These are phyloP conservation scores for Elsinoe batatas DNA, from an alignment of 2,329 filamentous ascomycete species.

Conservation along the genomic window DNA sequence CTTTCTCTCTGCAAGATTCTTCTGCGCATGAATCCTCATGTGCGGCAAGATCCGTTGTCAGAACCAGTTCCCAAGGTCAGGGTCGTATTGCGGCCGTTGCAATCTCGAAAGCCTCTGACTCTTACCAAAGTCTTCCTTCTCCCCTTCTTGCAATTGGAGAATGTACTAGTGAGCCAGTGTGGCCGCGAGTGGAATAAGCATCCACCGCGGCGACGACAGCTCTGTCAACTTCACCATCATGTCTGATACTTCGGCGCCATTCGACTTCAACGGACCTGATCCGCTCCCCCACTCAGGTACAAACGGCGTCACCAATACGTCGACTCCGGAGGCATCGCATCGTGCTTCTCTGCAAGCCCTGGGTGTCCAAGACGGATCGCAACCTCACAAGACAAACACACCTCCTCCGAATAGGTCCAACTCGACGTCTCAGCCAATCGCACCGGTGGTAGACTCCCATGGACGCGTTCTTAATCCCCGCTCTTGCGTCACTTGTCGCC, in stretches of 20 bases:
- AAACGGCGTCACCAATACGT: not conserved
- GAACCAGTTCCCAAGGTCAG: slow-evolving; percentile 2
- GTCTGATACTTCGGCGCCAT: not conserved
- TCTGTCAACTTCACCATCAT: not conserved
- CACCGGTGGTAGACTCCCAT: slow-evolving; percentile 22
- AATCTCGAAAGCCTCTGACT: slow-evolving; percentile 3
- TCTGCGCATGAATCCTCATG: not conserved
- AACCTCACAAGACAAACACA: not conserved
- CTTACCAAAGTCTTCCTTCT: not conserved
- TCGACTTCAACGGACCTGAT: slow-evolving; percentile 12
- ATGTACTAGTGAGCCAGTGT: not conserved
- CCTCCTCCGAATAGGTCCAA: slow-evolving; percentile 1
- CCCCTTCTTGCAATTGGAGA: not conserved
- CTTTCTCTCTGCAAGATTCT: not conserved
- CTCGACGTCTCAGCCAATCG: not conserved
- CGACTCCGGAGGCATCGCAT: not conserved
- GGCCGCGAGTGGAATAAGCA: slow-evolving; percentile 1
- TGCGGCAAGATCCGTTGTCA: not conserved
- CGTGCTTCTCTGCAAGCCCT: slow-evolving; percentile 1
- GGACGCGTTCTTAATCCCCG: slow-evolving; percentile 29
- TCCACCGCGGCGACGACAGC: slow-evolving; percentile 9
- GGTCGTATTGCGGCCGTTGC: not conserved
- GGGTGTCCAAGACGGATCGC: not conserved
- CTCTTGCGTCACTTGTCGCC: slow-evolving; percentile 44
- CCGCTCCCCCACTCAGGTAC: slow-evolving; percentile 1